Base-by-base conservation (phyloP, 164 flowering plant genomes). In the Tinospora cordifolia region DNA sequence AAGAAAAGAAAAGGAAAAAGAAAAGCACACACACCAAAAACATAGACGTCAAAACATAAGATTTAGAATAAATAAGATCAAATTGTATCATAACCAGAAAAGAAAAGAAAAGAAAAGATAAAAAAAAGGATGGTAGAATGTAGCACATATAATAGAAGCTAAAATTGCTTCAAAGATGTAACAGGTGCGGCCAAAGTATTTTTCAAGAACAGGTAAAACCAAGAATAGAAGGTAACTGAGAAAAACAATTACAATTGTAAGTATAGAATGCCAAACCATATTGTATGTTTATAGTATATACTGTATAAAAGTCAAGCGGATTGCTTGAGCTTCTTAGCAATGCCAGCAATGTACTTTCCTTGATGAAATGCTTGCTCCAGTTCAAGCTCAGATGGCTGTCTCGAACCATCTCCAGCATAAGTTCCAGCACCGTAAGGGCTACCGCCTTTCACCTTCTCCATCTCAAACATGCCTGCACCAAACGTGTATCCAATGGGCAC, bases 351-450 rank as follows among this genome's bases (percentile, higher is more conserved):
- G 82, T 86, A 81, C 79, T 87, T 86, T 22, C 96, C 96, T 76
- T 90, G 97, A 82, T 92, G 96, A 73, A 84, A 84, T 67, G 96
- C 96, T 74, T 86, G 93, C 81, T 80, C 82, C 71, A 87, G 70
- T 74, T 90, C 96, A 17, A 90, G 92, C 69, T 83, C 82, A 39
- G 96, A 69, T 66, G 97, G 96, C 77, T 81, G 84, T 72, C 93
- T 84, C 2, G 93, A 88, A 41, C 97, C 97, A 75, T 90, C 97
- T 8, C 96, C 97, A 21, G 96, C 97, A 60, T 21, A 90, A 66
- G 97, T 90, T 72, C 97, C 97, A 0, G 96, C 87, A 44, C 97
- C 96, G 67, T 91, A 91, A 0, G 96, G 97, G 73, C 93, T 88
- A 46, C 97, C 97, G 40, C 97, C 97, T 82, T 90, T 91, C 74